Conservation (phyloP, 345 rosid species). For the Populus davidiana region DNA sequence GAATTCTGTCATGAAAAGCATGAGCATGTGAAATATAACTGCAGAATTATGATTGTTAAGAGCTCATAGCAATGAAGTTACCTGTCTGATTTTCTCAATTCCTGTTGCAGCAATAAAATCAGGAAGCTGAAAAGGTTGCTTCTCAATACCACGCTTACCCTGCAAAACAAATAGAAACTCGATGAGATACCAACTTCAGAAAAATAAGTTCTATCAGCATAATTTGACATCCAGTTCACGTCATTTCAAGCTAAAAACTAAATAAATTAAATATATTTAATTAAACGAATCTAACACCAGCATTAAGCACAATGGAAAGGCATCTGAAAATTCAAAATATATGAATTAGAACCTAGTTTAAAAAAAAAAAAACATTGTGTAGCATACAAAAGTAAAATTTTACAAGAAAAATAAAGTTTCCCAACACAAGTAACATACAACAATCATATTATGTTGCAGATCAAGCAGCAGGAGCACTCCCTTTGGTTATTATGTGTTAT, state of each 20-base stretch:
- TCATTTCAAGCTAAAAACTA: slow-evolving; percentile 13
- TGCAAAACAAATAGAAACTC: slow-evolving; percentile 40
- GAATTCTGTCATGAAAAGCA: neutral
- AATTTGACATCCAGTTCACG: slow-evolving; percentile 9
- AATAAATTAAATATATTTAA: slow-evolving; percentile 12
- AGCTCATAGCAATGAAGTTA: slow-evolving; percentile 17
- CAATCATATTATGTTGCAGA: neutral
- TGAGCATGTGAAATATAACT: neutral
- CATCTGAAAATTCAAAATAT: slow-evolving; percentile 59
- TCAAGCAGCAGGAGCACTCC: neutral
- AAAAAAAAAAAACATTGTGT: slow-evolving; percentile 17
- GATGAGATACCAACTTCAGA: slow-evolving; percentile 38
- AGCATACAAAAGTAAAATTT: slow-evolving; percentile 18
- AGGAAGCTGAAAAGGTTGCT: slow-evolving; percentile 97
- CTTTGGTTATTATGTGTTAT: neutral
- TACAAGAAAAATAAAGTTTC: neutral
- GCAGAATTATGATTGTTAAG: neutral
- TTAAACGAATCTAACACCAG: slow-evolving; percentile 39
- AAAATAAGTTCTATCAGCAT: neutral
- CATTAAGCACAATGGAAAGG: slow-evolving; percentile 44
- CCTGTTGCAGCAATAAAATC: slow-evolving; percentile 99
- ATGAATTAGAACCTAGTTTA: slow-evolving; percentile 44
- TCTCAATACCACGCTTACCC: slow-evolving; percentile 99
- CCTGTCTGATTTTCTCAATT: slow-evolving; percentile 99
- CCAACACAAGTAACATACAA: slow-evolving; percentile 19